Conservation (phyloP, 768 basidiomycete genomes). For the Kockovaella imperatae region DNA sequence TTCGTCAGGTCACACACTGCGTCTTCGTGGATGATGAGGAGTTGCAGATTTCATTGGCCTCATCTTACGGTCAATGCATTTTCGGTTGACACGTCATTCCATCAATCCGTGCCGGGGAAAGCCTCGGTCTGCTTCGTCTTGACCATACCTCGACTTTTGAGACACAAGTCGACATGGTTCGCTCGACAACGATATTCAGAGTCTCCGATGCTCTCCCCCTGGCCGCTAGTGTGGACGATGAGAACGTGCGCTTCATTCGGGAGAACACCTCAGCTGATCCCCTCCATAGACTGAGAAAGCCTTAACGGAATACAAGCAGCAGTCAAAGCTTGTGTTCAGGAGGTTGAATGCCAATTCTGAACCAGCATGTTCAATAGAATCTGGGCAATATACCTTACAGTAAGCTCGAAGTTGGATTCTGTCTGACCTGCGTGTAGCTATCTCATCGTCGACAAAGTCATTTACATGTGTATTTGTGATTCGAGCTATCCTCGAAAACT, state of each 20-base stretch:
- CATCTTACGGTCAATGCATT: no score
- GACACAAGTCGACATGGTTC: conserved; percentile 25
- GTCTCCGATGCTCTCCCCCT: conserved; percentile 58
- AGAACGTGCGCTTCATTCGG: conserved; percentile 54
- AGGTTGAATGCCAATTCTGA: conserved; percentile 90
- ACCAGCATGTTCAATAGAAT: conserved; percentile 93
- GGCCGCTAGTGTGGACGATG: conserved; percentile 94
- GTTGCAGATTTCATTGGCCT: no score
- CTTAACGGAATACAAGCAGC: conserved; percentile 95
- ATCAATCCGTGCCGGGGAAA: no score
- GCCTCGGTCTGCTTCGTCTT: not conserved
- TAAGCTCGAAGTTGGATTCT: conserved; percentile 46
- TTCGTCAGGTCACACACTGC: no score
- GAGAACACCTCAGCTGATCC: not conserved
- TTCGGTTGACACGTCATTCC: not conserved
- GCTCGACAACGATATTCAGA: conserved; percentile 43
- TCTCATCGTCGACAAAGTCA: conserved; percentile 86
- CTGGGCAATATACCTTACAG: conserved; percentile 92
- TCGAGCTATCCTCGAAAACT: conserved; percentile 95
- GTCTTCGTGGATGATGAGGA: no score
- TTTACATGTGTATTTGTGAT: conserved; percentile 90
- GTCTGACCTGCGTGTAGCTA: conserved; percentile 54
- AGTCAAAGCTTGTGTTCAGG: conserved; percentile 91
- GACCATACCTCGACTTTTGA: not conserved
- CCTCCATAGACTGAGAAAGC: conserved; percentile 72